Evolutionary conservation across 306 rosid species (phyloP), one percentile per base, ranked within the genome.

Genomic region (Aeschynomene evenia): DNA sequence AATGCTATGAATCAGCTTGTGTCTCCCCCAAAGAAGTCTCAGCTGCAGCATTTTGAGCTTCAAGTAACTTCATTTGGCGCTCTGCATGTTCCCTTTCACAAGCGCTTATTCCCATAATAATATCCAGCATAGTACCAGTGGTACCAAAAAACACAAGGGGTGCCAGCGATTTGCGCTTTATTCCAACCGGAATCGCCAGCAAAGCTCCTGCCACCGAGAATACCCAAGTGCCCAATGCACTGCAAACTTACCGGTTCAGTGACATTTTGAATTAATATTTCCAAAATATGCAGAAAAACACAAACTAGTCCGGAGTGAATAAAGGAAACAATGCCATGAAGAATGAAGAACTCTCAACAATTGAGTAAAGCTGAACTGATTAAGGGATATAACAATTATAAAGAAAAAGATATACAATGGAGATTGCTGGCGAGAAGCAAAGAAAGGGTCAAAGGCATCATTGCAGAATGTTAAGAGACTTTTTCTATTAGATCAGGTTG

Each of bases 121-220:
- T 94, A 73, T 94, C 97, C 14, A 94, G 86, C 98, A 90, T 90
- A 5, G 97, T 90, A 20, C 98, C 97, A 0, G 98, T 91, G 40
- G 99, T 91, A 81, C 96, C 96, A 68, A 91, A 91, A 84, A 91
- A 94, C 53, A 94, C 99, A 43, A 94, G 91, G 14, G 97, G 99
- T 6, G 89, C 96, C 6, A 94, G 65, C 48, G 97, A 94, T 70
- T 88, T 94, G 73, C 89, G 85, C 81, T 88, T 94, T 70, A 90
- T 94, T 58, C 97, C 99, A 36, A 91, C 95, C 2, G 99, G 99
- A 81, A 94, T 94, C 21, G 95, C 99, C 54, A 91, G 66, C 89
- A 94, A 79, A 1, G 99, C 97, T 66, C 96, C 99, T 23, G 91
- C 96, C 46, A 88, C 95, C 2, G 97, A 89, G 84, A 94, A 94